Evolutionary conservation across 805 yeast genomes (phyloP).

Genomic region (Helenozyma baotianmanensis): DNA sequence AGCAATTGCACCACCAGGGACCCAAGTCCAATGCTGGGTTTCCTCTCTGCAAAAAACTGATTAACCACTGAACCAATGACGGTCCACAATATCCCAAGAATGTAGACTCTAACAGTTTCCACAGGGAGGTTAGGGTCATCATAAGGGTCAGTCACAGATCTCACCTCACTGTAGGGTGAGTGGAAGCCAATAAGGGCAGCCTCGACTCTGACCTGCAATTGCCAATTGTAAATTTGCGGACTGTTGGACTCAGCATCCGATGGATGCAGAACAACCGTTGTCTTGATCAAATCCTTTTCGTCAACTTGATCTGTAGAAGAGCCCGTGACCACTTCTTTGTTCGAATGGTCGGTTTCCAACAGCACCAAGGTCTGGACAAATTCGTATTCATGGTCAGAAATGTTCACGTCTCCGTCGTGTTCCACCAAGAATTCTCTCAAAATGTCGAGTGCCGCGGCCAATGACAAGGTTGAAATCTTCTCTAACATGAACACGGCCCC

Average conservation of each 20-base stretch:
- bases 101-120: conserved; percentile 35
- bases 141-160: conserved; percentile 37
- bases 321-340: too few species aligned
- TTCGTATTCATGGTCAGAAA: conserved; percentile 34
- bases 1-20: conserved; percentile 15
- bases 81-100: conserved; percentile 29
- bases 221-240: conserved; percentile 20
- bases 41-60: conserved; percentile 15
- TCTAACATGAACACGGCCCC: conserved; percentile 37
- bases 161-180: conserved; percentile 39
- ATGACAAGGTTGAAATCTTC: conserved; percentile 29
- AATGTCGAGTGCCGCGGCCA: conserved; percentile 37
- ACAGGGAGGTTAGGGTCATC: conserved; percentile 31
- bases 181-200: conserved; percentile 33
- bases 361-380: conserved; percentile 24
- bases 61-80: conserved; percentile 13
- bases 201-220: conserved; percentile 28
- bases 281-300: too few species aligned
- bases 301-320: too few species aligned
- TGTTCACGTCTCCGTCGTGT: conserved; percentile 46
- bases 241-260: too few species aligned
- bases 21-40: conserved; percentile 12
- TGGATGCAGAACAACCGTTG: too few species aligned
- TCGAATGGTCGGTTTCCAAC: conserved; percentile 3
- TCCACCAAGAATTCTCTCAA: conserved; percentile 35